Evolutionary conservation across 23 red algal species (phyloP), one percentile per base, ranked within the genome.

Genomic region (Gracilariopsis chorda): DNA sequence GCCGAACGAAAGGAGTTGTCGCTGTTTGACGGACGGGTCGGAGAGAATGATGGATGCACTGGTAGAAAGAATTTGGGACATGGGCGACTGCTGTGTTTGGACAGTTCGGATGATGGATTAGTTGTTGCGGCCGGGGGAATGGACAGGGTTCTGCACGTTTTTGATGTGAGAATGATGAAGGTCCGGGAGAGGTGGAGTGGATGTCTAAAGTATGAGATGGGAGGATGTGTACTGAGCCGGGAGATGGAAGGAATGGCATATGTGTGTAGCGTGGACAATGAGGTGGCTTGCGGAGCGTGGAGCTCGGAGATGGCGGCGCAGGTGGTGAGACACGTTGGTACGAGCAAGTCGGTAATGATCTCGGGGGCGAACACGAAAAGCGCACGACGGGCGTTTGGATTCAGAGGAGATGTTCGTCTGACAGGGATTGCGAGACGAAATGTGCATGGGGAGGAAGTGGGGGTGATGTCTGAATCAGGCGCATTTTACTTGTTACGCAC

Each of bases 271-370:
- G 86, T 86, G n/a, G 94, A 92, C 52, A 96, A 96, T 43, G 94
- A 96, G 53, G 56, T 96, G 59, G 86, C 87, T 24, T 92, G 86
- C 78, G 94, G 94, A 17, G 88, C 82, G 72, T 87, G 77, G 86
- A 75, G 77, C 46, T 52, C 40, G 23, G 25, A 83, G 33, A 64
- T 78, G 51, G 85, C 87, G 56, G 19, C 34, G 20, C 64, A 43
- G 2, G 7, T 46, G 19, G 32, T 70, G 19, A 72, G 43, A 39
- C 53, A 28, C 8, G 19, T 19, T n/a, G 36, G 41, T 8, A 42
- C 32, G 3, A 40, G 11, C 9, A 13, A 81, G 59, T 81, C 82
- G 44, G 39, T 40, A 2, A 96, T 96, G 94, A 80, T 96, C 36
- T 96, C 94, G 7, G 94, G 94, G 9, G 94, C 94, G 5, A 76